These are phyloP conservation scores for Penicillium simplicissimum DNA, from an alignment of 495 filamentous ascomycete genomes.

Conservation along the genomic window DNA sequence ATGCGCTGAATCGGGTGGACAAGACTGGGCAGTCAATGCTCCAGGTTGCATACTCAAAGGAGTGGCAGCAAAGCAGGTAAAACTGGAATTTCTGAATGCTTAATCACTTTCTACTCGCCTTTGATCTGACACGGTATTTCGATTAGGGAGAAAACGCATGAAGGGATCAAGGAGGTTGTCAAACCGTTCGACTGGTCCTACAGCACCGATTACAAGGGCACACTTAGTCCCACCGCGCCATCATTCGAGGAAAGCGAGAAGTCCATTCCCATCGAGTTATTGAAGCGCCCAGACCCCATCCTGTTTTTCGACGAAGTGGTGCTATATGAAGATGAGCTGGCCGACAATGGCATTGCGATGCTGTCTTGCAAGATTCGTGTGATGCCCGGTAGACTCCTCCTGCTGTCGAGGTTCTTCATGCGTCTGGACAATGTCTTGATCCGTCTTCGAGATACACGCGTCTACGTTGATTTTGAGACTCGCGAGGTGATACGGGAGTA, in stretches of 20 bases:
- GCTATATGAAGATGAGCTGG: constrained; percentile 95
- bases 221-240: constrained; percentile 38
- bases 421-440: constrained; percentile 86
- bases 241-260: constrained; percentile 53
- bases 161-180: constrained; percentile 89
- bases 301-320: constrained; percentile 93
- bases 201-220: constrained; percentile 80
- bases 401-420: constrained; percentile 90
- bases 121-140: not conserved
- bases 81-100: not conserved
- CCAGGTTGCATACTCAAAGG: constrained; percentile 85
- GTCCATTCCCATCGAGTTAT: constrained; percentile 77
- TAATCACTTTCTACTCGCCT: not conserved
- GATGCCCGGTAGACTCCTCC: constrained; percentile 81
- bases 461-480: constrained; percentile 88
- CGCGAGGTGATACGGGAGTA: constrained; percentile 87
- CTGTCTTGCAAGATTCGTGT: constrained; percentile 86
- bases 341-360: constrained; percentile 92
- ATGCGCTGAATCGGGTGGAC: constrained; percentile 86
- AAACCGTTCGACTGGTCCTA: constrained; percentile 99
- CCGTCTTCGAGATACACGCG: constrained; percentile 81
- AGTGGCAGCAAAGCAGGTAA: constrained; percentile 82
- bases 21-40: constrained; percentile 91
- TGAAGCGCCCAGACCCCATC: constrained; percentile 87
- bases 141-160: constrained; percentile 73